Percentiles rank a stretch among this genome's conserved stretches.
These are phyloP conservation scores for Phaeosphaeriaceae sp. DNA, from an alignment of 2,329 filamentous ascomycete genomes.

Conservation along the genomic window DNA sequence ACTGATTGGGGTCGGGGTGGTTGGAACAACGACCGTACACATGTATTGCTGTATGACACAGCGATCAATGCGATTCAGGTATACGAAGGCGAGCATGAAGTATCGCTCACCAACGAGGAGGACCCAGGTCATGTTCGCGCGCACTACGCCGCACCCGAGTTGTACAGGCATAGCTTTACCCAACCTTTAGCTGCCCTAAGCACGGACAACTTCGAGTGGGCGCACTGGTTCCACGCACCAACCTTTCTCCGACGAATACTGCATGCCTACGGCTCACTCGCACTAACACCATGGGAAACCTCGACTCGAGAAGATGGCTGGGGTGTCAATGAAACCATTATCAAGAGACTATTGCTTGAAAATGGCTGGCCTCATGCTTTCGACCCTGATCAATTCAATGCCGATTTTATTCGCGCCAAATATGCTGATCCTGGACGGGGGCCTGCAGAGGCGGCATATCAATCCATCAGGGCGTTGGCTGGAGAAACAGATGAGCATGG, in stretches of 20 bases:
- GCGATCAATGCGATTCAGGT: constrained; percentile 16
- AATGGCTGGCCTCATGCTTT: constrained; percentile 23
- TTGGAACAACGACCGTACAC: constrained; percentile 19
- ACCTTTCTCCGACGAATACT: constrained; percentile 15
- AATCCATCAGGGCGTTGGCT: constrained; percentile 4
- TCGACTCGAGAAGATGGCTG: constrained; percentile 11
- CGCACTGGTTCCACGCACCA: constrained; percentile 12
- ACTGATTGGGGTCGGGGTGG: constrained; percentile 18
- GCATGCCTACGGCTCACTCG: constrained; percentile 12
- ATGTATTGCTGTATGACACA: constrained; percentile 19
- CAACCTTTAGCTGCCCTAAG: neutral
- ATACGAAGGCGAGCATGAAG: constrained; percentile 14
- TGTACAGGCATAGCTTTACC: constrained; percentile 2
- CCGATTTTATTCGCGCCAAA: constrained; percentile 19
- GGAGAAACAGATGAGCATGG: neutral
- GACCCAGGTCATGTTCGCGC: neutral
- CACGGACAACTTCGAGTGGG: neutral
- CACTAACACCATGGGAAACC: constrained; percentile 23
- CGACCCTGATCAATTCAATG: constrained; percentile 2
- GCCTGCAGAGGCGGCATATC: constrained; percentile 6
- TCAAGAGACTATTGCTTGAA: constrained; percentile 9
- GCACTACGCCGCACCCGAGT: neutral
- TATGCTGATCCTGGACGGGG: constrained; percentile 10
- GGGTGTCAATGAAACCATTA: constrained; percentile 1
- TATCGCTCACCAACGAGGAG: constrained; percentile 1